Evolutionary conservation across 2,329 filamentous ascomycete genomes (phyloP), one percentile per base, ranked within the genome.

Genomic region (Elsinoe necatrix): DNA sequence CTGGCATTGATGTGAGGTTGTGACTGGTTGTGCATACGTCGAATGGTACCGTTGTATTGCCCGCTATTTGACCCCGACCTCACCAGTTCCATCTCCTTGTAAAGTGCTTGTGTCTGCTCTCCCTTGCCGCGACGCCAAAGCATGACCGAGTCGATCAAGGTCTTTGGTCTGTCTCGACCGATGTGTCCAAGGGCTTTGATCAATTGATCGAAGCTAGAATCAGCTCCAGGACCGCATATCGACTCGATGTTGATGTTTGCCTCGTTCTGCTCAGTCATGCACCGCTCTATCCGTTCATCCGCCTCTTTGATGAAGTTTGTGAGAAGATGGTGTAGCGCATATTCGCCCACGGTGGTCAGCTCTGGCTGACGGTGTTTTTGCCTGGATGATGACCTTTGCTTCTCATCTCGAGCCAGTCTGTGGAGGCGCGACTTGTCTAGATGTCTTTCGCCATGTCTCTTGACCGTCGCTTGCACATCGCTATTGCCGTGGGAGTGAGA

Each of bases 51-150:
- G 20, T 56, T 56, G 31, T 43, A n/a, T 16, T 54, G 50, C 3
- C 37, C 47, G 29, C 39, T 37, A 21, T 59, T 55, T 9, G 29
- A 45, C 9, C 20, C 27, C 1, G 39, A 65, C 16, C 63, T 62
- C 35, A 65, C 43, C 12, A 59, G 56, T 55, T 65, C 61, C 25
- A 68, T 57, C 58, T 70, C 67, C 23, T 59, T 63, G 54, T 64
- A 66, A 21, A 69, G 64, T 21, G 60, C 66, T 43, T 71, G 70
- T 25, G 91, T 90, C 20, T 86, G 84, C 71, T 97, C 92, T 62
- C 90, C 95, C 74, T 97, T 97, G 62, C 83, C 88, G 71, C 96
- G 97, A 57, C 93, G 84, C 93, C 93, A 98, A 29, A 95, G 80
- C 89, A 98, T 98, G 70, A 98, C 90, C 18, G 89, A 91, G 71